Evolutionary conservation across 2,329 filamentous ascomycete genomes (phyloP).

Genomic region (Claviceps cyperi): DNA sequence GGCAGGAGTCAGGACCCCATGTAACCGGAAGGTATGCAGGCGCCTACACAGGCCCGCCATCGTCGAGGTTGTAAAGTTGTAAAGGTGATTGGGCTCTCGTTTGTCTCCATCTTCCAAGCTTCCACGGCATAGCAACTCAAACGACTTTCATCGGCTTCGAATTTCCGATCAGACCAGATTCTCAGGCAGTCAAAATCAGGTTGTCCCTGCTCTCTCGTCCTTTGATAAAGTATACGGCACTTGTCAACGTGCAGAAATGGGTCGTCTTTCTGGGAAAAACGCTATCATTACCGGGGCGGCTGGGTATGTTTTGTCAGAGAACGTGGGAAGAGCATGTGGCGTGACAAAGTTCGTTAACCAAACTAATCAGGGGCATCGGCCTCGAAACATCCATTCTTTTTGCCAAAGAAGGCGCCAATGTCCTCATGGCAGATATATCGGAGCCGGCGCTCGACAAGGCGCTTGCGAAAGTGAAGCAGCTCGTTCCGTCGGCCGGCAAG

Average conservation of each 20-base stretch:
- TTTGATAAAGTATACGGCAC: not conserved
- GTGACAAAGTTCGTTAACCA: not conserved
- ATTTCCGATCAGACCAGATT: not conserved
- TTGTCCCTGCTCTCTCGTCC: not conserved
- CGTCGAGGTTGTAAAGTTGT: not conserved
- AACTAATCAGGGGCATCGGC: conserved; percentile 59
- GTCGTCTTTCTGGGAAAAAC: conserved; percentile 46
- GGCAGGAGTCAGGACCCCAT: no score
- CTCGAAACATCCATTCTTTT: conserved; percentile 87
- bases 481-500: conserved; percentile 46
- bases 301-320: conserved; percentile 39
- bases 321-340: not conserved
- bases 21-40: no score
- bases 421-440: conserved; percentile 79
- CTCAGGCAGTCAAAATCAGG: not conserved
- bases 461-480: conserved; percentile 56
- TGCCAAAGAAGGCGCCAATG: conserved; percentile 70
- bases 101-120: not conserved
- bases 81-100: not conserved
- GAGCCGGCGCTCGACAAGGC: conserved; percentile 64
- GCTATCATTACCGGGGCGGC: conserved; percentile 70
- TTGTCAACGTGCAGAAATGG: conserved; percentile 14
- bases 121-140: not conserved
- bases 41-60: not conserved
- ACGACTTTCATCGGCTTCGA: not conserved